Base-by-base conservation (phyloP, 2,329 filamentous ascomycete genomes). In the Fusarium sarcochroum region DNA sequence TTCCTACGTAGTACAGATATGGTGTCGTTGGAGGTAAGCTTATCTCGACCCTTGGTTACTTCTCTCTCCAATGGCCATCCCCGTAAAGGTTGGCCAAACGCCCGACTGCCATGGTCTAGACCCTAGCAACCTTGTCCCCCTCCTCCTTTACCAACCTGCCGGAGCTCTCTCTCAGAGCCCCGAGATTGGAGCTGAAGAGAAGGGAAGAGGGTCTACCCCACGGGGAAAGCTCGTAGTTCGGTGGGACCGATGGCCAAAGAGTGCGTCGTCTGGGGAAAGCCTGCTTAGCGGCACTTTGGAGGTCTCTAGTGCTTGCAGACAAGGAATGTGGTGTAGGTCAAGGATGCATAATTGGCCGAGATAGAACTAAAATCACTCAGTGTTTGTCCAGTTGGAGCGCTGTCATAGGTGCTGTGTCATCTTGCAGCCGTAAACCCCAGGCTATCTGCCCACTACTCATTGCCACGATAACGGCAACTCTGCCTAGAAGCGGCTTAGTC, bases 161-260 rank as follows among this genome's bases (percentile, higher is more conserved):
- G 40, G 40, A 23, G 20, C 20, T 23, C 40, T 21, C 20, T 15
- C 38, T 13, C 38, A 20, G 38, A 20, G 20, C 38, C 38, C 38
- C 32, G 20, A 37, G 30, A 53, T 46, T 35, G 18, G 25, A 41
- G 40, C 21, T 54, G 58, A 41, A 44, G 17, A 30, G 62, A 17
- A 18, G 15, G 18, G 32, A 47, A 25, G 38, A 45, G 46, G 56
- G 27, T 47, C 30, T 63, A 50, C 60, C 60, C 60, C 61, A 64
- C 61, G 61, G 61, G 59, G 61, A 64, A 63, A 59, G 51, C 57
- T 57, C 30, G 38, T 37, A 23, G 42, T 18, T 64, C 61, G 59
- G 55, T 58, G 55, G 61, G 27, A 17, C 59, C 59, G 55, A 59
- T n/a, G 40, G 20, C 41, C 52, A 46, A 30, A 46, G 25, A 21